Evolutionary conservation across 306 rosid species (phyloP).

Genomic region (Carpinus viminea): DNA sequence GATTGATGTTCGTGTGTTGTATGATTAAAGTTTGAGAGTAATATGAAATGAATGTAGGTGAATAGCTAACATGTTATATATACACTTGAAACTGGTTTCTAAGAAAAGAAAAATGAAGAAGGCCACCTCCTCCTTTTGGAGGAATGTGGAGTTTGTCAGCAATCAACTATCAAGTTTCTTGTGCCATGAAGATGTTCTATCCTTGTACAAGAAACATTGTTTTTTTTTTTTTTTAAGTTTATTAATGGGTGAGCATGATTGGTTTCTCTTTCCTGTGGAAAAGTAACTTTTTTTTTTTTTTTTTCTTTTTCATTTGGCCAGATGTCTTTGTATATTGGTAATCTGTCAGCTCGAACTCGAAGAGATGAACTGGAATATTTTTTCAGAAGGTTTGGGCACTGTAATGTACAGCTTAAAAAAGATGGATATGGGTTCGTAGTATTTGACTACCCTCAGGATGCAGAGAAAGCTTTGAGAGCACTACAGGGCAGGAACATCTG

Average conservation of each 20-base stretch:
- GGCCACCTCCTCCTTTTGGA: background rate
- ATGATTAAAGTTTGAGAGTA: background rate
- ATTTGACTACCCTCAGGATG: slow-evolving; percentile 47
- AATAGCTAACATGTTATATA: background rate
- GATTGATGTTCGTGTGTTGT: background rate
- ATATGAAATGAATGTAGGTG: background rate
- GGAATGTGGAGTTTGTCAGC: no score
- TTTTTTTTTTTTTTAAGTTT: no score
- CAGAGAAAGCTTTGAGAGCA: slow-evolving; percentile 58
- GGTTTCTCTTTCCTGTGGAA: slow-evolving; percentile 4
- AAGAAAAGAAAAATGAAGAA: background rate
- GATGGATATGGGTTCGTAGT: slow-evolving; percentile 68
- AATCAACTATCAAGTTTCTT: background rate
- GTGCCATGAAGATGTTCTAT: background rate
- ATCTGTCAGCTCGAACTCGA: slow-evolving; percentile 41
- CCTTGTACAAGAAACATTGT: background rate
- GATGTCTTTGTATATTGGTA: slow-evolving; percentile 72
- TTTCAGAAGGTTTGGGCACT: slow-evolving; percentile 55
- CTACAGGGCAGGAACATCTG: slow-evolving; percentile 54
- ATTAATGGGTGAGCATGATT: background rate
- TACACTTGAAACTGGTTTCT: background rate
- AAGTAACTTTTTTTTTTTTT: background rate
- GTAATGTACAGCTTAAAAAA: slow-evolving; percentile 51
- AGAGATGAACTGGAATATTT: slow-evolving; percentile 52
- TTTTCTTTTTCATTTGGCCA: no score